phyloP scores from a whole-genome alignment of 371 early-diverging fungal species.

The Lichtheimia ornata region DNA sequence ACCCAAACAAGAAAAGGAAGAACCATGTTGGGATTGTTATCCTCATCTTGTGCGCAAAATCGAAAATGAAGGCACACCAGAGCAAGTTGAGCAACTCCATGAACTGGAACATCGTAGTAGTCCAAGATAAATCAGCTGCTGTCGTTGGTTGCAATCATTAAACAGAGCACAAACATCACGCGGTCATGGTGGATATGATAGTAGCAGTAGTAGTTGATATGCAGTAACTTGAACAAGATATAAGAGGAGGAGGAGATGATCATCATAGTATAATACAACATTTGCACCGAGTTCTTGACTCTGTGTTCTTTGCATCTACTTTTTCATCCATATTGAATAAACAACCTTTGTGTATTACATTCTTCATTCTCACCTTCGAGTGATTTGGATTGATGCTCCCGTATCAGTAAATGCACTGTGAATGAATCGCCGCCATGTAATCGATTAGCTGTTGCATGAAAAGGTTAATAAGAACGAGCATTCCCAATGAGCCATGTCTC shows the following conservation, averaged over 20 bases:
- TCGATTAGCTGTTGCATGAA: constrained; percentile 12
- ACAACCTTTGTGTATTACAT: not conserved
- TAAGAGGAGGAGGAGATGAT: not conserved
- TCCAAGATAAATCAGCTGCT: not conserved
- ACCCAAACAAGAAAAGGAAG: not conserved
- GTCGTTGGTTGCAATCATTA: not conserved
- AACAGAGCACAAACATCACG: not conserved
- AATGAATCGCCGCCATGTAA: constrained; percentile 17
- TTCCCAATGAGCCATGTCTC: too few species aligned
- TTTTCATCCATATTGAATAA: not conserved
- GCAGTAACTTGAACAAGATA: not conserved
- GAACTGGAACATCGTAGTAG: constrained; percentile 28
- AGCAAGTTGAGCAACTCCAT: constrained; percentile 43
- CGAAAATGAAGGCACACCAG: constrained; percentile 44
- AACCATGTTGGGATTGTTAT: constrained; percentile 45
- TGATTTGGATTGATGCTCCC: constrained; percentile 15
- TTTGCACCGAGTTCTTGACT: constrained; percentile 21
- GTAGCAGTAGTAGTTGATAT: not conserved
- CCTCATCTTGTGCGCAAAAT: constrained; percentile 43
- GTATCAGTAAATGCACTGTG: constrained; percentile 21
- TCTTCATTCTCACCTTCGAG: constrained; percentile 12
- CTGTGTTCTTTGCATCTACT: constrained; percentile 15
- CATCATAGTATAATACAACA: constrained; percentile 23
- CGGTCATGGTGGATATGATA: not conserved
- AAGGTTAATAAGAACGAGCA: not conserved